Percentiles rank a stretch among this genome's conserved stretches.
phyloP scores from a whole-genome alignment of 495 filamentous ascomycete species.

The Thermochaetoides thermophila region DNA sequence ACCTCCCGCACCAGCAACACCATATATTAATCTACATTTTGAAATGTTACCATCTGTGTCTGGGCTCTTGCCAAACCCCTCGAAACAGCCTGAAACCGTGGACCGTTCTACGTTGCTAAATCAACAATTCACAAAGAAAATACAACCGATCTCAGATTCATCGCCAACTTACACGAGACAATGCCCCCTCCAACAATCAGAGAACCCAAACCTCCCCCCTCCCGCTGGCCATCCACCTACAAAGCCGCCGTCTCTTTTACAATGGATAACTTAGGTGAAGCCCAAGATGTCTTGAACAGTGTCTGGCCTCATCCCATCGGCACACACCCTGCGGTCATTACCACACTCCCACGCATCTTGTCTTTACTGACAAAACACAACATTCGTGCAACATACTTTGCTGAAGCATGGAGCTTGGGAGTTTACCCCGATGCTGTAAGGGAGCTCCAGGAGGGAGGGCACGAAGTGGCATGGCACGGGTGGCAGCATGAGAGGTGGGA shows the following conservation, averaged over 20 bases:
- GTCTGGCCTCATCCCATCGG: constrained; percentile 17
- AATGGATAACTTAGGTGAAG: constrained; percentile 27
- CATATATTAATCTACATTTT: no score
- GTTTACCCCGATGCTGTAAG: constrained; percentile 14
- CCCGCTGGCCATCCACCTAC: constrained; percentile 15
- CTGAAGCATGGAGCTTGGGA: constrained; percentile 21
- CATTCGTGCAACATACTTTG: constrained; percentile 20
- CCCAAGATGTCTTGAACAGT: constrained; percentile 17
- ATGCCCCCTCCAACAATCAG: background rate
- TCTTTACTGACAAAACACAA: constrained; percentile 11
- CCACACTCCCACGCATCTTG: constrained; percentile 20
- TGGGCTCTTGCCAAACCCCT: background rate
- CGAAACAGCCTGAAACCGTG: background rate
- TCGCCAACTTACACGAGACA: background rate
- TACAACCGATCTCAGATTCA: background rate
- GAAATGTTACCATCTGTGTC: background rate
- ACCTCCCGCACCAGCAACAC: no score
- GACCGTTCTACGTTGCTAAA: no score
- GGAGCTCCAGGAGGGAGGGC: constrained; percentile 6
- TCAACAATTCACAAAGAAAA: background rate
- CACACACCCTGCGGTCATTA: constrained; percentile 15
- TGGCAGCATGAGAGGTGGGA: constrained; percentile 21
- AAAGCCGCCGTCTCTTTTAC: constrained; percentile 22
- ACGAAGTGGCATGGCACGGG: constrained; percentile 24
- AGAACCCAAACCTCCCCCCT: no score